These are phyloP conservation scores for Mucor piriformis DNA, from an alignment of 371 early-diverging fungal species.

Conservation along the genomic window DNA sequence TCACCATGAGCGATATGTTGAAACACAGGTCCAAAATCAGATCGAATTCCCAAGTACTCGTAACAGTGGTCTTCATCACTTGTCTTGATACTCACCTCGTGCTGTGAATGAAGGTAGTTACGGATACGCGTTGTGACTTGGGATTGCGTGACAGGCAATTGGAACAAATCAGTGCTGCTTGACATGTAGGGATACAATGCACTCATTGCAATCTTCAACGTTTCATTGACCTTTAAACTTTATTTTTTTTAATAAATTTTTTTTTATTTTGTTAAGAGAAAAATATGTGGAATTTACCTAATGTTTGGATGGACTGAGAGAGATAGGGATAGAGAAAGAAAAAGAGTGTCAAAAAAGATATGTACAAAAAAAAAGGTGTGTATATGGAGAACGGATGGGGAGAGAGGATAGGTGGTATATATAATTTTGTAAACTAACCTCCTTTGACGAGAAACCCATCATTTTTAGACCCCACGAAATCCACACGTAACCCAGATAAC, in stretches of 20 bases:
- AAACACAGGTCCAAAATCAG: conserved; percentile 7
- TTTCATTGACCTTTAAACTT: conserved; percentile 8
- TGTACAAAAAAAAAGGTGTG: background rate
- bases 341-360: background rate
- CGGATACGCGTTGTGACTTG: conserved; percentile 4
- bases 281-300: conserved; percentile 6
- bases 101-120: background rate
- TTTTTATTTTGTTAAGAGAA: background rate
- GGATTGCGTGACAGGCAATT: conserved; percentile 1
- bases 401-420: conserved; percentile 1
- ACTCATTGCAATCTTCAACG: background rate
- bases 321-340: background rate
- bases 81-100: conserved; percentile 11
- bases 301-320: background rate
- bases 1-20: background rate
- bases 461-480: conserved; percentile 34
- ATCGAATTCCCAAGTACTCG: conserved; percentile 10
- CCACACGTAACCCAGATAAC: conserved; percentile 51
- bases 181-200: conserved; percentile 1
- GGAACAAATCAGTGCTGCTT: background rate
- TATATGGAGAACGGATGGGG: conserved; percentile 3
- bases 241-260: background rate
- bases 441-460: conserved; percentile 47
- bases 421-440: conserved; percentile 42
- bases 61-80: background rate